Percentiles rank a stretch among this genome's conserved stretches.
These are phyloP conservation scores for Pleurotus tuoliensis DNA, from an alignment of 768 basidiomycete genomes.

Conservation along the genomic window DNA sequence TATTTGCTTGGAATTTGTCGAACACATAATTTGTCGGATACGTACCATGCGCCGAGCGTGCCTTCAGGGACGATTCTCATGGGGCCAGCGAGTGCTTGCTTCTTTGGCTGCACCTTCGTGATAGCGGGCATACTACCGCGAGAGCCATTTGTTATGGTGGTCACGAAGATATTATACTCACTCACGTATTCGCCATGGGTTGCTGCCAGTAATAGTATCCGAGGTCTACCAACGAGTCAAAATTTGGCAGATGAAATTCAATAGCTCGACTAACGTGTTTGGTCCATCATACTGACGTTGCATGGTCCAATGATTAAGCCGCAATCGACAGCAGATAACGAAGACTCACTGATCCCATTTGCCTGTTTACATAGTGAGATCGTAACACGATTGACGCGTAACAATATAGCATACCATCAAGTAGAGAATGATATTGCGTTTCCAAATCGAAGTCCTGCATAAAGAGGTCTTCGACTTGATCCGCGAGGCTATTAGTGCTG, in stretches of 20 bases:
- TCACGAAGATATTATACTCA: not conserved
- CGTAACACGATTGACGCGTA: not conserved
- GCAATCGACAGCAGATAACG: not conserved
- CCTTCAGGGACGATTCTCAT: slow-evolving; percentile 65
- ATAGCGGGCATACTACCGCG: slow-evolving; percentile 45
- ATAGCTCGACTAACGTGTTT: slow-evolving; percentile 41
- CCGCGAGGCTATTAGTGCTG: slow-evolving; percentile 55
- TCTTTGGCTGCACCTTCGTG: slow-evolving; percentile 48
- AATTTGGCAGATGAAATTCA: not conserved
- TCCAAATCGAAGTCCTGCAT: slow-evolving; percentile 61
- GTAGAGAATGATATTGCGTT: slow-evolving; percentile 52
- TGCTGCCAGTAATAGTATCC: slow-evolving; percentile 73
- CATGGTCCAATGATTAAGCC: not conserved
- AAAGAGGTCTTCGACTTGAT: slow-evolving; percentile 52
- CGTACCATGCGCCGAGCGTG: slow-evolving; percentile 55
- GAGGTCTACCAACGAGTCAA: slow-evolving; percentile 30
- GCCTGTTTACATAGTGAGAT: slow-evolving; percentile 23
- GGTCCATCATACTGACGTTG: slow-evolving; percentile 60
- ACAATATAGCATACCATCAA: slow-evolving; percentile 37
- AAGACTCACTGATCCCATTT: slow-evolving; percentile 61
- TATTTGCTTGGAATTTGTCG: not conserved
- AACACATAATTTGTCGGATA: slow-evolving; percentile 8
- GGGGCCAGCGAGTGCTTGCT: slow-evolving; percentile 55
- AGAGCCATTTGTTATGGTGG: not conserved
- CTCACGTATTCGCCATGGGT: slow-evolving; percentile 59